Conservation (phyloP, 805 yeast genomes). For the Candida namnaoensis region DNA sequence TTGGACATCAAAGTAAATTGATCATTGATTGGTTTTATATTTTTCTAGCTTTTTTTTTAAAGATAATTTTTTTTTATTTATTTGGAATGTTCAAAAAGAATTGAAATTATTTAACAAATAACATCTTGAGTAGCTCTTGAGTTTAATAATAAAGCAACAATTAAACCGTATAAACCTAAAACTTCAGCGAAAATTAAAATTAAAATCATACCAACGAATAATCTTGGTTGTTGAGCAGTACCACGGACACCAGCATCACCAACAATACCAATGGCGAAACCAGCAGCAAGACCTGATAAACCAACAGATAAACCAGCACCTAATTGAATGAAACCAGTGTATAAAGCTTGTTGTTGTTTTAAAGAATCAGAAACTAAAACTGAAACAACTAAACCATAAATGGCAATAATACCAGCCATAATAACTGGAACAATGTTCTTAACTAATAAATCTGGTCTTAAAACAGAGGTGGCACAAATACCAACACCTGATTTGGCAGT, state of each 20-base stretch:
- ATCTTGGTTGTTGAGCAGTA: slow-evolving; percentile 95
- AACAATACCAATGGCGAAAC: slow-evolving; percentile 98
- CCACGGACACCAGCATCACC: slow-evolving; percentile 99
- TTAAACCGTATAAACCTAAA: slow-evolving; percentile 95
- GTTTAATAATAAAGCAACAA: slow-evolving; percentile 95
- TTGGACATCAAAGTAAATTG: too few species aligned
- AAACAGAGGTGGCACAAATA: slow-evolving; percentile 95
- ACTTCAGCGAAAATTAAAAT: slow-evolving; percentile 99
- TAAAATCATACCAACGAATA: slow-evolving; percentile 97
- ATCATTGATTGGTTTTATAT: too few species aligned
- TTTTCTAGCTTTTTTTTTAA: too few species aligned
- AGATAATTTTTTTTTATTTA: too few species aligned
- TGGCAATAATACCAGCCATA: slow-evolving; percentile 99
- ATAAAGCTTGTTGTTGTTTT: slow-evolving; percentile 84
- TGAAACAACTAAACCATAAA: slow-evolving; percentile 94
- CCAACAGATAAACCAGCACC: slow-evolving; percentile 99
- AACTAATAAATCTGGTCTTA: slow-evolving; percentile 93
- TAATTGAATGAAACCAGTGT: slow-evolving; percentile 95
- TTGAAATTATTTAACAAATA: slow-evolving; percentile 42
- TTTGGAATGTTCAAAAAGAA: too few species aligned
- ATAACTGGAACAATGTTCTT: slow-evolving; percentile 94
- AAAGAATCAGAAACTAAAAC: slow-evolving; percentile 88
- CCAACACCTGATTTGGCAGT: slow-evolving; percentile 99
- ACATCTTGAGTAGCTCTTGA: slow-evolving; percentile 96
- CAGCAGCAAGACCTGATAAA: slow-evolving; percentile 95